phyloP scores from a whole-genome alignment of 176 grass and related monocot genomes.

The Musa itinerans region DNA sequence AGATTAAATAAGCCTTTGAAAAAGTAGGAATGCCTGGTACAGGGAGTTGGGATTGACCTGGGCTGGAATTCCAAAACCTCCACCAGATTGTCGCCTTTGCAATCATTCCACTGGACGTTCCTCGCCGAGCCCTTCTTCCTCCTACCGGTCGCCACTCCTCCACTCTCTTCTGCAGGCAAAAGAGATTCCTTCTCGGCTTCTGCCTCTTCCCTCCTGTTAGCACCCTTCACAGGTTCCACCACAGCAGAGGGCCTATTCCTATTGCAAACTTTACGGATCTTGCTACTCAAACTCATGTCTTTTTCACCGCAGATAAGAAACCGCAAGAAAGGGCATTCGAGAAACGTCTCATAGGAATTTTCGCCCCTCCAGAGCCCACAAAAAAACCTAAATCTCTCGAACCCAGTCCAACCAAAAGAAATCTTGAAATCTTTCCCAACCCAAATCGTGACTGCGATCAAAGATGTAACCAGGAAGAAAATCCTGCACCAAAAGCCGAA shows the following conservation, averaged over 20 bases:
- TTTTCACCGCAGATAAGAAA: not conserved
- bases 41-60: slow-evolving; percentile 1
- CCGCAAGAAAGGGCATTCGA: not conserved
- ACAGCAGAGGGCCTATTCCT: not conserved
- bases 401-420: not conserved
- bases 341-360: not conserved
- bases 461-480: not conserved
- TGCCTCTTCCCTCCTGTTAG: not conserved
- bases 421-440: not conserved
- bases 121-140: not conserved
- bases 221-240: not conserved
- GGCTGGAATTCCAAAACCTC: slow-evolving; percentile 15
- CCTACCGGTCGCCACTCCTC: not conserved
- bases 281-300: not conserved
- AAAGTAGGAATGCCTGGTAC: not conserved
- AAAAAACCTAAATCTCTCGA: not conserved
- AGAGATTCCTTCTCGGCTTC: slow-evolving; percentile 7
- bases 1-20: not conserved
- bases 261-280: not conserved
- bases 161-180: not conserved
- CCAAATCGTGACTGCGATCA: not conserved
- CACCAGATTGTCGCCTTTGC: slow-evolving; percentile 1
- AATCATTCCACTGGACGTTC: slow-evolving; percentile 17
- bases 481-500: not conserved
- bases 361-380: not conserved